These are phyloP conservation scores for Magnolia sinica DNA, from an alignment of 164 flowering plant genomes.

Conservation along the genomic window DNA sequence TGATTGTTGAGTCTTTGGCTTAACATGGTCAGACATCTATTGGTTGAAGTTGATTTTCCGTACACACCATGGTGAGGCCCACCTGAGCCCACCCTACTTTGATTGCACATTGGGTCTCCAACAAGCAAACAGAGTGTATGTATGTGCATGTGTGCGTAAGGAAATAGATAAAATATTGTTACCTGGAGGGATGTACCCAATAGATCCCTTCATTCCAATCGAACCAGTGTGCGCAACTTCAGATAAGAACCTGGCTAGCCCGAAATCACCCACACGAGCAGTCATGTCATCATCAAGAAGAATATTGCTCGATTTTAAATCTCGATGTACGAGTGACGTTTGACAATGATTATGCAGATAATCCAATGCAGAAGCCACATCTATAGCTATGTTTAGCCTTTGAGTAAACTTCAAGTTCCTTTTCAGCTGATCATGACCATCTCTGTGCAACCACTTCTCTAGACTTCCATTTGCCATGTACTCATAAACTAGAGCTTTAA, in stretches of 20 bases:
- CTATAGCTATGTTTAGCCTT: background rate
- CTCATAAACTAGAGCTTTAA: background rate
- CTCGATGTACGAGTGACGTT: background rate
- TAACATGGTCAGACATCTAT: no score
- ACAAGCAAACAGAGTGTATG: no score
- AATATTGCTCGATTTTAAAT: background rate
- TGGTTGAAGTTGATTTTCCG: no score
- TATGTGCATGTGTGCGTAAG: no score
- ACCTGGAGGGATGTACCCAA: background rate
- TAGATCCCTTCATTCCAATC: no score
- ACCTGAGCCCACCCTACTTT: no score
- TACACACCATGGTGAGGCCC: no score
- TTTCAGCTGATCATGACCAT: background rate
- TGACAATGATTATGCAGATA: background rate
- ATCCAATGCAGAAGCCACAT: background rate
- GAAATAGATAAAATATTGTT: background rate
- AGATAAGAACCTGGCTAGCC: no score
- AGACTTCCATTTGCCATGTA: background rate
- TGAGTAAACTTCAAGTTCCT: background rate
- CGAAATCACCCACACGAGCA: no score
- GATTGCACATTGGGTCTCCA: no score
- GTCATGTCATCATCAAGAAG: background rate
- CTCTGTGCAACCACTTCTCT: background rate
- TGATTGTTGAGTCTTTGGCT: no score
- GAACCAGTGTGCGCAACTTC: no score